Evolutionary conservation across 495 filamentous ascomycete genomes (phyloP), one percentile per base, ranked within the genome.

Genomic region (Cenococcum geophilum): DNA sequence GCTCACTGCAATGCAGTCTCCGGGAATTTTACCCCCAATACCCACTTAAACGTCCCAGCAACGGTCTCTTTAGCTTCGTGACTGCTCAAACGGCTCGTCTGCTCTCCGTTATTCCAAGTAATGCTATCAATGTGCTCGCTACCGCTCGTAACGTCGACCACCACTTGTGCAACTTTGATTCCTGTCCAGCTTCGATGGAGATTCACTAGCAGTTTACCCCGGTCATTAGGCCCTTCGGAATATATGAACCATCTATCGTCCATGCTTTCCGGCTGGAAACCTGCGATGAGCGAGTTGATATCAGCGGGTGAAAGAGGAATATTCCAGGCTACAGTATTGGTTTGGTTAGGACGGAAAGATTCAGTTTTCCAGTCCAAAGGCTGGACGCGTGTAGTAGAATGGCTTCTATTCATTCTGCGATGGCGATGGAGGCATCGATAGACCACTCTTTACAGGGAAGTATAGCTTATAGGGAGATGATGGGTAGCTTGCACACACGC

Each of bases 171-270:
- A 47, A 64, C 58, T 61, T 68, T 68, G 9, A 47, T 35, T 4
- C 65, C 65, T 1, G 65, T 68, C 65, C 65, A 68, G 27, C 65
- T 68, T 0, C 65, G 51, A 40, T 58, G 55, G 40, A 68, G 61
- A 49, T 68, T 50, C 18, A 61, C 48, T 32, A 58, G 62, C 22
- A 64, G 27, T 45, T 62, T 64, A 0, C 65, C 65, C 6, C 34
- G 42, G 8, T 37, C 40, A 35, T 68, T 61, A 6, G 65, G 65
- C 1, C 65, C 65, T 25, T 68, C 61, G 10, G 57, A 54, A 48
- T 68, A 68, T 18, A 68, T 59, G 52, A 68, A 68, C 65, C 65
- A 68, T 25, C 64, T 68, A 27, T 68, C 61, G 22, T 68, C 65
- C 61, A 68, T 64, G 4, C 51, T 34, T 36, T 45, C 1, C 0